These are phyloP conservation scores for Aspergillus persii DNA, from an alignment of 2,329 filamentous ascomycete genomes.

Conservation along the genomic window DNA sequence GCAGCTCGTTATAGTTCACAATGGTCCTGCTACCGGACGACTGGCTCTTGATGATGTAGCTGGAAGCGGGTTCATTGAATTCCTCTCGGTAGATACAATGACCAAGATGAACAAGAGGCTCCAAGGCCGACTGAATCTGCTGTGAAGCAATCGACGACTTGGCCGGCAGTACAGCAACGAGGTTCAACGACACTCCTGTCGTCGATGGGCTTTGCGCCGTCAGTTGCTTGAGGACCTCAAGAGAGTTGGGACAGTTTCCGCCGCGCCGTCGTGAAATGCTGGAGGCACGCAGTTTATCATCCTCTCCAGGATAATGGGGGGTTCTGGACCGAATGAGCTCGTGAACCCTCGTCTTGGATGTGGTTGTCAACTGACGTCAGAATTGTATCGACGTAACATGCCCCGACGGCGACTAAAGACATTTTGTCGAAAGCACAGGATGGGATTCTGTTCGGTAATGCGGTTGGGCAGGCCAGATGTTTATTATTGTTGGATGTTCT, in stretches of 20 bases:
- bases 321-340: constrained; percentile 19
- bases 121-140: constrained; percentile 57
- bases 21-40: constrained; percentile 64
- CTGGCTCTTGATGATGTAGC: constrained; percentile 66
- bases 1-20: constrained; percentile 66
- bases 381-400: constrained; percentile 70
- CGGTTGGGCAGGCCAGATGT: not conserved
- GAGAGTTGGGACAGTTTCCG: constrained; percentile 70
- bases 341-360: constrained; percentile 2
- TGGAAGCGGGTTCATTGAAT: constrained; percentile 59
- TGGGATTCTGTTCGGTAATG: not conserved
- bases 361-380: constrained; percentile 51
- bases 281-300: constrained; percentile 69
- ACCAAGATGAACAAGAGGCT: constrained; percentile 48
- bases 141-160: constrained; percentile 50
- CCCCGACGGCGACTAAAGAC: constrained; percentile 63
- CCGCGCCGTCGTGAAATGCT: constrained; percentile 60
- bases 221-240: constrained; percentile 69
- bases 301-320: constrained; percentile 64
- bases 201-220: constrained; percentile 26
- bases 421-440: constrained; percentile 25
- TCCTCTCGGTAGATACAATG: constrained; percentile 60
- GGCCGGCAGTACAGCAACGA: constrained; percentile 54
- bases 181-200: constrained; percentile 28
- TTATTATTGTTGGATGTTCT: too few species aligned